Conservation (phyloP, 495 filamentous ascomycete genomes). For the Delitschia confertaspora region DNA sequence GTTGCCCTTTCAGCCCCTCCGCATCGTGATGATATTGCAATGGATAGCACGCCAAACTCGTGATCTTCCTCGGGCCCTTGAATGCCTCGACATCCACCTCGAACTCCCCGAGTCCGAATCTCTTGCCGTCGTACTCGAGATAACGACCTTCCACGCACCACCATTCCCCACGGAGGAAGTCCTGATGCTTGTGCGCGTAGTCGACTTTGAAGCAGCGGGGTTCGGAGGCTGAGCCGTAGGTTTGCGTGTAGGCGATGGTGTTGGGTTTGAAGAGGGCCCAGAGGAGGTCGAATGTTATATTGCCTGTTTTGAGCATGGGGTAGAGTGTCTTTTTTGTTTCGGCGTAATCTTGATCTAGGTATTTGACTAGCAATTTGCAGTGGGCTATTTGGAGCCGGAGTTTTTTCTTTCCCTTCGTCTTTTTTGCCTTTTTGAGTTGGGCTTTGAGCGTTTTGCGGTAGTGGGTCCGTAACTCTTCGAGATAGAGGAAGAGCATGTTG, state of each 20-base stretch:
- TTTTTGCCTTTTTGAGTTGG: constrained; percentile 50
- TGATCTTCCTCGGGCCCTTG: constrained; percentile 77
- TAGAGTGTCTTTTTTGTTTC: constrained; percentile 73
- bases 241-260: constrained; percentile 70
- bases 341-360: constrained; percentile 73
- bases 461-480: constrained; percentile 59
- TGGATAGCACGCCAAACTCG: constrained; percentile 67
- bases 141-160: constrained; percentile 77
- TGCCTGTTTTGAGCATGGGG: constrained; percentile 71
- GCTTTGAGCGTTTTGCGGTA: constrained; percentile 60
- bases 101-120: constrained; percentile 61
- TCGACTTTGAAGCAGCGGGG: constrained; percentile 88
- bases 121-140: constrained; percentile 76
- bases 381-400: constrained; percentile 49
- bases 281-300: constrained; percentile 82
- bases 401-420: constrained; percentile 57
- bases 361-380: constrained; percentile 69
- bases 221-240: constrained; percentile 71
- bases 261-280: constrained; percentile 89
- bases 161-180: constrained; percentile 68
- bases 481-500: constrained; percentile 81
- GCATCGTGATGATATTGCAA: constrained; percentile 74
- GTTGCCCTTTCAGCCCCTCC: constrained; percentile 50
- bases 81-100: constrained; percentile 66
- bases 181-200: constrained; percentile 61